A percentile compares a stretch with the other conserved stretches of the same genome.
Evolutionary conservation across 345 rosid species (phyloP).

Genomic region (Eucalyptus cladocalyx): DNA sequence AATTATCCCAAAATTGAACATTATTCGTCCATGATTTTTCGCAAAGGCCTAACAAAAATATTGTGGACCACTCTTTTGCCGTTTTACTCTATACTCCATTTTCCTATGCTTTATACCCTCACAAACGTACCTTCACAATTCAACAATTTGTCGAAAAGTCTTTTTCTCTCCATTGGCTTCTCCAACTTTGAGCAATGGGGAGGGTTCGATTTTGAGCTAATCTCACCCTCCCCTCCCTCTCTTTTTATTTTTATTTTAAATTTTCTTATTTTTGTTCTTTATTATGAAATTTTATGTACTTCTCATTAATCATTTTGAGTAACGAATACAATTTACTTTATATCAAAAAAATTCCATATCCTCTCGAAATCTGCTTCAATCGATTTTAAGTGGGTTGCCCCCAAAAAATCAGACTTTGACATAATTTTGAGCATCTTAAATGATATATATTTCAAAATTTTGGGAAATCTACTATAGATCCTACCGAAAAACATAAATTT

Average conservation of each 20-base stretch:
- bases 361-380: not conserved
- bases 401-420: not conserved
- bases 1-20: not conserved
- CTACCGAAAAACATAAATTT: not conserved
- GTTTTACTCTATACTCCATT: not conserved
- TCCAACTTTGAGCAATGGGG: not conserved
- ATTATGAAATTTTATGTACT: not conserved
- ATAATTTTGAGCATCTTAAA: not conserved
- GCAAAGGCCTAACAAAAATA: not conserved
- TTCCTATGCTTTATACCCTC: not conserved
- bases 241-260: no score
- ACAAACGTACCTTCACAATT: not conserved
- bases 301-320: not conserved
- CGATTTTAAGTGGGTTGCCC: not conserved
- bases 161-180: no score
- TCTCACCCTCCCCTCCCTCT: not conserved
- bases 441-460: not conserved
- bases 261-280: no score
- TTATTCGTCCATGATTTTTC: not conserved
- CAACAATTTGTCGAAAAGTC: not conserved
- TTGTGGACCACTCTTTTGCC: not conserved
- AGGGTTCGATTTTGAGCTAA: not conserved
- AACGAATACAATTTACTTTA: no score
- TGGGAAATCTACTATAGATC: not conserved
- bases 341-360: no score